Conservation (phyloP, 108 stramenopile genomes). For the Epipyxis sp. region DNA sequence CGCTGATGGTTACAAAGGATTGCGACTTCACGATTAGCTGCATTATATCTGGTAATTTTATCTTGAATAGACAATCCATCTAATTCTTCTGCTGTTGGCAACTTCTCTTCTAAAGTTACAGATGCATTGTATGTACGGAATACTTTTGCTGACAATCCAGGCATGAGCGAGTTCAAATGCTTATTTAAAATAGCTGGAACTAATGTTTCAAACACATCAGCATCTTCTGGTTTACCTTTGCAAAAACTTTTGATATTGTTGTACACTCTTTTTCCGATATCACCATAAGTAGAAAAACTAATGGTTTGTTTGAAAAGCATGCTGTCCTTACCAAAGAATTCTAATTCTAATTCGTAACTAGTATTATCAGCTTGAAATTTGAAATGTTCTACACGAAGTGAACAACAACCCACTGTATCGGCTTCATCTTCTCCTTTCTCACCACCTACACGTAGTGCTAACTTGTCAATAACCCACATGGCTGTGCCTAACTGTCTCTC, state of each 20-base stretch:
- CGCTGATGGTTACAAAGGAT: conserved; percentile 99
- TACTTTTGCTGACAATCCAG: conserved; percentile 97
- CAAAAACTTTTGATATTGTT: conserved; percentile 84
- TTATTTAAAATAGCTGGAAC: conserved; percentile 62
- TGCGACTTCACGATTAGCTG: conserved; percentile 96
- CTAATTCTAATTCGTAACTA: conserved; percentile 88
- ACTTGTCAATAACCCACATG: conserved; percentile 98
- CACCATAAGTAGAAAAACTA: conserved; percentile 73
- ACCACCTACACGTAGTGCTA: conserved; percentile 98
- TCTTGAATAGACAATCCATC: conserved; percentile 71
- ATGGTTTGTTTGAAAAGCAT: conserved; percentile 99
- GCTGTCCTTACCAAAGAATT: conserved; percentile 99
- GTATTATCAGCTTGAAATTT: conserved; percentile 80
- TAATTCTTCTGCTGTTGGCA: conserved; percentile 70
- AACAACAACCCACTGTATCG: conserved; percentile 99
- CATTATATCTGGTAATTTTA: conserved; percentile 96
- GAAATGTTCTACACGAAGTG: conserved; percentile 93
- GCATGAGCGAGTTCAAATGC: conserved; percentile 71
- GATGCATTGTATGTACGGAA: conserved; percentile 99
- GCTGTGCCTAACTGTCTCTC: conserved; percentile 89
- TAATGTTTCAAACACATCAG: conserved; percentile 92
- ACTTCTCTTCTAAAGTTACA: conserved; percentile 90
- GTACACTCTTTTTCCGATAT: conserved; percentile 79
- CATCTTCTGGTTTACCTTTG: conserved; percentile 74
- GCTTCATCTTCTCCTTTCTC: conserved; percentile 99